Evolutionary conservation across 2,329 filamentous ascomycete genomes (phyloP).

Genomic region (Fusarium solani-melongenae): DNA sequence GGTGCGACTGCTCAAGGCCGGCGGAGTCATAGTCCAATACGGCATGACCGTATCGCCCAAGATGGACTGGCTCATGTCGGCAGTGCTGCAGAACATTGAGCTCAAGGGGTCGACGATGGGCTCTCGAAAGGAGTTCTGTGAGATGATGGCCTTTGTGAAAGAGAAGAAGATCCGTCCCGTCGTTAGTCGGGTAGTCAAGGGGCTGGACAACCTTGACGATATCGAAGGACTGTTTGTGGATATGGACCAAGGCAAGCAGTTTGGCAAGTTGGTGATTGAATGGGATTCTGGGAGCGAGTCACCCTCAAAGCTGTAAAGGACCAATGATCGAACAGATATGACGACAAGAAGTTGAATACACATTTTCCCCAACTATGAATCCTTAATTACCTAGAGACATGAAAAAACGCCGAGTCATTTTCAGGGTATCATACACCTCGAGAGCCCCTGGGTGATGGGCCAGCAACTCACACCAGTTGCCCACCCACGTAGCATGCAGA

Average conservation of each 20-base stretch:
- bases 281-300: constrained; percentile 41
- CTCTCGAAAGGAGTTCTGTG: constrained; percentile 86
- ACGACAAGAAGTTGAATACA: constrained; percentile 1
- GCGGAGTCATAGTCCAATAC: constrained; percentile 87
- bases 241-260: constrained; percentile 86
- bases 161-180: constrained; percentile 80
- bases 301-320: not conserved
- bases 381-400: constrained; percentile 24
- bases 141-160: constrained; percentile 87
- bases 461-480: constrained; percentile 36
- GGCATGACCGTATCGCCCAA: constrained; percentile 90
- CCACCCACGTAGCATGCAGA: constrained; percentile 26
- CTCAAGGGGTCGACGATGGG: constrained; percentile 91
- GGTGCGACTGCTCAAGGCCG: constrained; percentile 76
- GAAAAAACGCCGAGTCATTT: constrained; percentile 39
- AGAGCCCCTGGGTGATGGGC: constrained; percentile 31
- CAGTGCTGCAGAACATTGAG: constrained; percentile 89
- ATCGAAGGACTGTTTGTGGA: constrained; percentile 88
- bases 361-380: constrained; percentile 19
- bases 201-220: constrained; percentile 79
- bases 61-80: constrained; percentile 87
- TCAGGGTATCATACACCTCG: constrained; percentile 45
- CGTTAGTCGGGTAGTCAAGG: constrained; percentile 78
- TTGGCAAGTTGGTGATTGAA: constrained; percentile 91
- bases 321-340: not conserved